A percentile compares a stretch with the other conserved stretches of the same genome.
Conservation (phyloP, 805 yeast genomes). For the Starmerella cellae region DNA sequence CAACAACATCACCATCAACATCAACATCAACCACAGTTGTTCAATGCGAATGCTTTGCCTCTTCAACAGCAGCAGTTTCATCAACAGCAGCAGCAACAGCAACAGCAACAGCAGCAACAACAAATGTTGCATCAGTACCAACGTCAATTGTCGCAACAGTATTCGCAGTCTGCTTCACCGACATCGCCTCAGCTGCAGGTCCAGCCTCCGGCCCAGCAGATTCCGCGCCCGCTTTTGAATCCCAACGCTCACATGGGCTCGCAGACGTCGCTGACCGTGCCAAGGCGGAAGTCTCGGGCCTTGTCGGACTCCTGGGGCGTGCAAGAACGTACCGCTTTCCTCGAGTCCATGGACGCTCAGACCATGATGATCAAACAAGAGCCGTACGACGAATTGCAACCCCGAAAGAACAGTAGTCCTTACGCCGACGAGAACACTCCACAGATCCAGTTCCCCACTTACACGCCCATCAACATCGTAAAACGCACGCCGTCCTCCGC, state of each 20-base stretch:
- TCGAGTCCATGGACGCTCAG: slow-evolving; percentile 12
- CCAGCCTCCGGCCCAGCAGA: background rate
- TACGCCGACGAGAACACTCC: background rate
- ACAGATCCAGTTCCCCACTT: slow-evolving; percentile 1
- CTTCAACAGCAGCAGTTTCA: background rate
- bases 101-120: background rate
- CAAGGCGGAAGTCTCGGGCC: slow-evolving; percentile 13
- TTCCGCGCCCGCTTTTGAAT: background rate
- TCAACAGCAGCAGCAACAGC: background rate
- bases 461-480: slow-evolving; percentile 5
- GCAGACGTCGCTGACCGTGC: slow-evolving; percentile 1
- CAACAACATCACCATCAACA: background rate
- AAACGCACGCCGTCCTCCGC: background rate
- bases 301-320: slow-evolving; percentile 15
- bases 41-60: background rate
- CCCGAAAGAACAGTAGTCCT: background rate
- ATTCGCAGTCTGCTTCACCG: too few relatives aligned
- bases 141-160: too few relatives aligned
- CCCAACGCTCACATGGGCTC: background rate
- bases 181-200: too few relatives aligned
- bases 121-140: background rate
- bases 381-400: background rate
- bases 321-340: slow-evolving; percentile 12
- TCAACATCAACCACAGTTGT: background rate
- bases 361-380: background rate